Evolutionary conservation across 2,329 filamentous ascomycete species (phyloP), one percentile per base, ranked within the genome.

Genomic region (Ascochyta koolunga): DNA sequence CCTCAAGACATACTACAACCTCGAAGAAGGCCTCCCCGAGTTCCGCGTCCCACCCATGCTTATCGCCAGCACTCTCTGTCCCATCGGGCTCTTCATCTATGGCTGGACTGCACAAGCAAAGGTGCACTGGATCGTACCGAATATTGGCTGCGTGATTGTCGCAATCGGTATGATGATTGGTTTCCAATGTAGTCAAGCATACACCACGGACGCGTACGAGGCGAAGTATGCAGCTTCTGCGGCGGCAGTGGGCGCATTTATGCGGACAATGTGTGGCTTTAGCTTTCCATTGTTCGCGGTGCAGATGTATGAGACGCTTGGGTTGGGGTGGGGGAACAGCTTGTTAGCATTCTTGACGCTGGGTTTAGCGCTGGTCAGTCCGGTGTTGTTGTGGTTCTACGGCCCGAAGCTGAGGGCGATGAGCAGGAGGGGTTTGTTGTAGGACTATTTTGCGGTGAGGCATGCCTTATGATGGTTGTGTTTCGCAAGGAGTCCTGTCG

Each of bases 191-290:
- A 80, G 83, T 37, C 80, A 83, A 50, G 83, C 83, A 13, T 90
- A 90, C 59, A 79, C 88, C 1, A 82, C 88, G 31, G 86, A 89
- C 51, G 79, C 81, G 5, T 88, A 82, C 61, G 86, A 10, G 82
- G 82, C 62, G 9, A 68, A 76, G 24, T 68, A 69, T 32, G 66
- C 66, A 9, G 66, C 69, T 7, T 68, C 64, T 2, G 87, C 85
- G 0, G 79, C 88, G 0, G 86, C 87, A 0, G 86, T 86, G 1
- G 86, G 86, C 4, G 65, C 85, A 0, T 81, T 89, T 4, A 65
- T 87, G 32, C 73, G 85, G 19, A 78, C 75, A 6, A 67, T 85
- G 4, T 74, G 82, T 13, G 85, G 83, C 5, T 83, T 82, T 11
- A 71, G 84, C 32, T 75, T 88, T 2, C 86, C 85, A 0, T 71